phyloP scores from a whole-genome alignment of 2,329 filamentous ascomycete genomes.

The Cladosporium sphaerospermum region DNA sequence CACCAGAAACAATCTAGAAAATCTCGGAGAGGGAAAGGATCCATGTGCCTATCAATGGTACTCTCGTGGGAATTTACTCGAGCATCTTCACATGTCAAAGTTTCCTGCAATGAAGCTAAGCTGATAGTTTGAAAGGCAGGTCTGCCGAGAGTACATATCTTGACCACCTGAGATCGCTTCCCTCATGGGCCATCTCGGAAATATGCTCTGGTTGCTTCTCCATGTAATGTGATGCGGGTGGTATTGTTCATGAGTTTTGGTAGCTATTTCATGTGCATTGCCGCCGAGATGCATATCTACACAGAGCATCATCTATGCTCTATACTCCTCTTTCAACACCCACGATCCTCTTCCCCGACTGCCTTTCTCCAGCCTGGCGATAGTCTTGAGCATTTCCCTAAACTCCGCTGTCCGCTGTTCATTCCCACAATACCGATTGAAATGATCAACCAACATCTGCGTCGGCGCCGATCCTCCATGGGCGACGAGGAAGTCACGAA shows the following conservation, averaged over 20 bases:
- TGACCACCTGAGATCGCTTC: too few relatives aligned
- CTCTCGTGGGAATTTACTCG: constrained; percentile 1
- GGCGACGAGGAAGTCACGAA: constrained; percentile 69
- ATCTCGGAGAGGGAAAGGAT: too few relatives aligned
- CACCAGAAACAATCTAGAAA: too few relatives aligned
- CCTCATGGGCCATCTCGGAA: too few relatives aligned
- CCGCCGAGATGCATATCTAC: too few relatives aligned
- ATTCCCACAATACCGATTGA: constrained; percentile 71
- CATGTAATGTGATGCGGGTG: too few relatives aligned
- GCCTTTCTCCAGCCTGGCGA: constrained; percentile 63
- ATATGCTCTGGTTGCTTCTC: too few relatives aligned
- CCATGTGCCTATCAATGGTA: too few relatives aligned
- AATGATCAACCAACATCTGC: constrained; percentile 84
- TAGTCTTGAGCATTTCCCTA: constrained; percentile 68
- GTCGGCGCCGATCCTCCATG: constrained; percentile 75
- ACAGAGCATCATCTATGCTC: not conserved
- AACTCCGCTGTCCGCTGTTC: constrained; percentile 68
- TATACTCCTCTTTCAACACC: constrained; percentile 54
- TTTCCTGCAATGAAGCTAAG: not conserved
- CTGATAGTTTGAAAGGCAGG: too few relatives aligned
- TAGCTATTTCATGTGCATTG: too few relatives aligned
- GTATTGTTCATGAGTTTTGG: too few relatives aligned
- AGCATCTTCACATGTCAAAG: constrained; percentile 3
- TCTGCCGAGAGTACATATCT: too few relatives aligned
- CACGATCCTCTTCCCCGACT: constrained; percentile 47